Percentiles rank a stretch among this genome's conserved stretches.
Evolutionary conservation across 371 early-diverging fungal species (phyloP).

Genomic region (Haplosporangium sp.): DNA sequence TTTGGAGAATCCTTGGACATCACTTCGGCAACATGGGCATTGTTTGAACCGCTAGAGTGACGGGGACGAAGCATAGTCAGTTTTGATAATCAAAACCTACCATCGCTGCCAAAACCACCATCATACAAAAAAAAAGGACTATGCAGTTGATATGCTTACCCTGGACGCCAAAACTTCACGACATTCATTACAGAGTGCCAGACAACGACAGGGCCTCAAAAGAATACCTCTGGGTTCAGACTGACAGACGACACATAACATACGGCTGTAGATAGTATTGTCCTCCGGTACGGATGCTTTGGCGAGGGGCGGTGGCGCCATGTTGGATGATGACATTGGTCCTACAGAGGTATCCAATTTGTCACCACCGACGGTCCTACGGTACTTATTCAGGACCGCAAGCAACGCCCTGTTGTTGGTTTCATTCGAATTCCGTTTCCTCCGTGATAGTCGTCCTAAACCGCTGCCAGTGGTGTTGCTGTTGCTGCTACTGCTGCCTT

Average conservation of each 20-base stretch:
- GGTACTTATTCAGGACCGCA: slow-evolving; percentile 27
- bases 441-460: slow-evolving; percentile 1
- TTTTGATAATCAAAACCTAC: background rate
- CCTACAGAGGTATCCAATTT: background rate
- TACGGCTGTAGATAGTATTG: slow-evolving; percentile 27
- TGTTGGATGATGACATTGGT: slow-evolving; percentile 2
- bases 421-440: slow-evolving; percentile 4
- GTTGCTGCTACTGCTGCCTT: slow-evolving; percentile 4
- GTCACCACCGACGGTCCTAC: slow-evolving; percentile 14
- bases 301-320: slow-evolving; percentile 38
- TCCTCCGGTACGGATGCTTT: slow-evolving; percentile 10
- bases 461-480: background rate
- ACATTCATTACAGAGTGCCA: slow-evolving; percentile 58
- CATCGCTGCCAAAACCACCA: background rate
- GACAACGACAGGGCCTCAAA: slow-evolving; percentile 55
- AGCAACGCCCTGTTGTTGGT: slow-evolving; percentile 19
- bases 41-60: slow-evolving; percentile 47
- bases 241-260: slow-evolving; percentile 56
- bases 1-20: slow-evolving; percentile 55
- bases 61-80: background rate
- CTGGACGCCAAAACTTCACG: slow-evolving; percentile 54
- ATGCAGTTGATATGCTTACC: slow-evolving; percentile 14
- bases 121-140: background rate
- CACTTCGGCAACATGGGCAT: slow-evolving; percentile 56
- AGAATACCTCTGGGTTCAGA: slow-evolving; percentile 50